phyloP scores from a whole-genome alignment of 257 asterid species.

The Eustoma russellianum region DNA sequence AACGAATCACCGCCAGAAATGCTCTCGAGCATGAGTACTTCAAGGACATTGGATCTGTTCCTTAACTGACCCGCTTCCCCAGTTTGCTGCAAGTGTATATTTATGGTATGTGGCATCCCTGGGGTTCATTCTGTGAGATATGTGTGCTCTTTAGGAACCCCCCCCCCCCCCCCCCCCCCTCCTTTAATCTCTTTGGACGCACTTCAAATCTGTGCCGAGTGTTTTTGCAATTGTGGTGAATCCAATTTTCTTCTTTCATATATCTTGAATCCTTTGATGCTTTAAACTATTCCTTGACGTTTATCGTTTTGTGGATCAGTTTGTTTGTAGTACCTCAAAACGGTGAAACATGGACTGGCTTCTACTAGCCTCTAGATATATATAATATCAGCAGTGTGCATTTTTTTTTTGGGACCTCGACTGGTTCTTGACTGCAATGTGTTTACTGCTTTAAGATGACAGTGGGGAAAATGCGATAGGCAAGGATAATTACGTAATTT shows the following conservation, averaged over 20 bases:
- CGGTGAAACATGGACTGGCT: conserved; percentile 26
- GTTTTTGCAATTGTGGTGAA: conserved; percentile 16
- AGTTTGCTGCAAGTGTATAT: conserved; percentile 49
- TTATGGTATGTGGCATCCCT: conserved; percentile 31
- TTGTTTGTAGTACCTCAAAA: conserved; percentile 21
- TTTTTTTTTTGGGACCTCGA: too few species aligned
- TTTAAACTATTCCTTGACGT: conserved; percentile 18
- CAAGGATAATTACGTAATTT: too few species aligned
- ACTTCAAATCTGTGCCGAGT: conserved; percentile 20
- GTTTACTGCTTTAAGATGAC: too few species aligned
- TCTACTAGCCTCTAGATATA: too few species aligned
- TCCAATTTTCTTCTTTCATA: conserved; percentile 6
- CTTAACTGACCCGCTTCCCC: conserved; percentile 25
- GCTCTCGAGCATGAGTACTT: conserved; percentile 93
- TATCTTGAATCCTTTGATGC: conserved; percentile 14
- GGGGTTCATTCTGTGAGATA: conserved; percentile 28
- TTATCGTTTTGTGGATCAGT: conserved; percentile 13
- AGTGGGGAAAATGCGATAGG: too few species aligned
- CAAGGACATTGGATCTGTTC: conserved; percentile 65
- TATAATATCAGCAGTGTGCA: too few species aligned
- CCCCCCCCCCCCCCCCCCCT: too few species aligned
- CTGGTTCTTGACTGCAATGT: too few species aligned
- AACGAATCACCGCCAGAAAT: conserved; percentile 73
- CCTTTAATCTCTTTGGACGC: conserved; percentile 23
- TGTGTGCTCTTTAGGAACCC: conserved; percentile 23